Conservation (phyloP, 495 filamentous ascomycete genomes). For the Umbilicaria muhlenbergii region DNA sequence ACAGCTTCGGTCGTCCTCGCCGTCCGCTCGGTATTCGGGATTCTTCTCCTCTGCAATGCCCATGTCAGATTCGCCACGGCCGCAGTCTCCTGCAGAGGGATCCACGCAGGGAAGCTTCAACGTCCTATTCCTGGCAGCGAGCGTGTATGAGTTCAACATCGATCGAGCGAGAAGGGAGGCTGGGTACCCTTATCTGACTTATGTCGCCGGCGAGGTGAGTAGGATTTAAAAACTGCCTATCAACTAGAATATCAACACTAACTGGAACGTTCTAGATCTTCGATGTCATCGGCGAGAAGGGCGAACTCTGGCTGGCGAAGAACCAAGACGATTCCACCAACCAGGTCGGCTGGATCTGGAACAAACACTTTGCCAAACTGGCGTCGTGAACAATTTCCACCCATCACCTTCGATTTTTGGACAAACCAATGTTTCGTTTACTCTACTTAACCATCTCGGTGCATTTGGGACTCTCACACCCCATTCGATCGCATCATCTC, state of each 20-base stretch:
- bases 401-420: too few species aligned
- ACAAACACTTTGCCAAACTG: slow-evolving; percentile 83
- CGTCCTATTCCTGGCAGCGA: slow-evolving; percentile 79
- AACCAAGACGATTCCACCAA: slow-evolving; percentile 79
- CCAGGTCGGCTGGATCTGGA: slow-evolving; percentile 96
- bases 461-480: too few species aligned
- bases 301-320: slow-evolving; percentile 91
- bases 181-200: slow-evolving; percentile 90
- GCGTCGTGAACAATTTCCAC: slow-evolving; percentile 17
- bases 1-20: slow-evolving; percentile 8
- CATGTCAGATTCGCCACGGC: slow-evolving; percentile 45
- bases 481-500: too few species aligned
- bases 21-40: slow-evolving; percentile 30
- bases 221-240: not conserved
- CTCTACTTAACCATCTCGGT: too few species aligned
- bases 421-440: too few species aligned
- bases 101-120: slow-evolving; percentile 19
- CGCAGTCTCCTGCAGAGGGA: slow-evolving; percentile 16
- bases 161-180: slow-evolving; percentile 81
- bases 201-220: slow-evolving; percentile 73
- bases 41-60: slow-evolving; percentile 80
- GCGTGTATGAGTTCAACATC: slow-evolving; percentile 92
- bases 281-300: slow-evolving; percentile 85
- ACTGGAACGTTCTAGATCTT: slow-evolving; percentile 40
- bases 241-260: slow-evolving; percentile 3